These are phyloP conservation scores for Emmonsia crescens DNA, from an alignment of 2,329 filamentous ascomycete species.

Conservation along the genomic window DNA sequence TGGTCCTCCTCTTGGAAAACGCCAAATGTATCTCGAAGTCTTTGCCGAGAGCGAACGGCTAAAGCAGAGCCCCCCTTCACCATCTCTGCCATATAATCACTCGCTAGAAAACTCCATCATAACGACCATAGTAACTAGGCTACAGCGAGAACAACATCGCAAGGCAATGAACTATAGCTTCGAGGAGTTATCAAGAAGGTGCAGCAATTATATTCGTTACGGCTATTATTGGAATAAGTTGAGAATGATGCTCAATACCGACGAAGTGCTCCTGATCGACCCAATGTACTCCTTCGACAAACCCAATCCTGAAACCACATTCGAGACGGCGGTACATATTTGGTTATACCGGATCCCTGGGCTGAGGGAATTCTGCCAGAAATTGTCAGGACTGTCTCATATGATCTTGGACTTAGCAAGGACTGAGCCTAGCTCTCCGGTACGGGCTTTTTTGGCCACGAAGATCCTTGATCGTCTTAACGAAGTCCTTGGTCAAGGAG, in stretches of 20 bases:
- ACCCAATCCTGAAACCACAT: slow-evolving; percentile 12
- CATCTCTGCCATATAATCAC: neutral
- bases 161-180: slow-evolving; percentile 9
- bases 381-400: slow-evolving; percentile 13
- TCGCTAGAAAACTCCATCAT: slow-evolving; percentile 9
- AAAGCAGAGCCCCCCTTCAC: slow-evolving; percentile 8
- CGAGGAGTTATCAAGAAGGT: slow-evolving; percentile 11
- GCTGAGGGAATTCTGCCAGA: slow-evolving; percentile 14
- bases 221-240: slow-evolving; percentile 14
- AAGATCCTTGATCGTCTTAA: slow-evolving; percentile 14
- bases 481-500: slow-evolving; percentile 12
- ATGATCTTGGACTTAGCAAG: slow-evolving; percentile 14
- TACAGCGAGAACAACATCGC: slow-evolving; percentile 12
- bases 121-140: slow-evolving; percentile 8
- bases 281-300: slow-evolving; percentile 14
- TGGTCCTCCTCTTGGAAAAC: slow-evolving; percentile 12
- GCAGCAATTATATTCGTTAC: slow-evolving; percentile 13
- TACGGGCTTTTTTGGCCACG: slow-evolving; percentile 11
- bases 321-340: slow-evolving; percentile 12
- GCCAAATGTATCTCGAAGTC: slow-evolving; percentile 14
- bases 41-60: slow-evolving; percentile 12
- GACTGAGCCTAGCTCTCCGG: slow-evolving; percentile 10
- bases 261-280: slow-evolving; percentile 14
- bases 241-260: slow-evolving; percentile 10
- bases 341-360: slow-evolving; percentile 13